A percentile compares a stretch with the other conserved stretches of the same genome.
phyloP scores from a whole-genome alignment of 2,329 filamentous ascomycete genomes.

The Ascochyta rabiei region DNA sequence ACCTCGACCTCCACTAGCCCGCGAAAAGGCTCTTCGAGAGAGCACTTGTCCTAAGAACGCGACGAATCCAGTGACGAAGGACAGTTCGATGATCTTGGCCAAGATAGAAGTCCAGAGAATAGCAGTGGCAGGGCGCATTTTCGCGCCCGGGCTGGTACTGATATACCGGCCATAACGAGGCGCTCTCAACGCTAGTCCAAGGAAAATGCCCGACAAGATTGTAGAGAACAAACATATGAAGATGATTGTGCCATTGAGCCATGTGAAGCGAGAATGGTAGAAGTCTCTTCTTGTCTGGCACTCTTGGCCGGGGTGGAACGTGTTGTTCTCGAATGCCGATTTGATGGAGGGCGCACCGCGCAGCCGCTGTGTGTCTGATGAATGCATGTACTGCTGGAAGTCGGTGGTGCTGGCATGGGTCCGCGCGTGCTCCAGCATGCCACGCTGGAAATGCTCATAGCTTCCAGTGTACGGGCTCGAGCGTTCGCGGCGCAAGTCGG shows the following conservation, averaged over 20 bases:
- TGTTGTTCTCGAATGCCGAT: conserved; percentile 43
- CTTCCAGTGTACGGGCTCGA: conserved; percentile 37
- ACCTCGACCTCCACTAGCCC: conserved; percentile 62
- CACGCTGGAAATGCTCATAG: conserved; percentile 38
- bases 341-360: conserved; percentile 39
- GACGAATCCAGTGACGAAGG: conserved; percentile 79
- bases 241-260: conserved; percentile 55
- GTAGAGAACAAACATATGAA: conserved; percentile 67
- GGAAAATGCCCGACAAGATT: conserved; percentile 68
- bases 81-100: conserved; percentile 78
- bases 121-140: conserved; percentile 66
- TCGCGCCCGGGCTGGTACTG: conserved; percentile 52
- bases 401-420: conserved; percentile 33
- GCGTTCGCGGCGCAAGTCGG: conserved; percentile 42
- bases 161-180: conserved; percentile 68
- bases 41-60: conserved; percentile 76
- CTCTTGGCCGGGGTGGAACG: conserved; percentile 44
- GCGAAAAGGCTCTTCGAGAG: conserved; percentile 68
- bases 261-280: conserved; percentile 50
- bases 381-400: conserved; percentile 39
- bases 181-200: conserved; percentile 65
- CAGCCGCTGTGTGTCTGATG: conserved; percentile 30
- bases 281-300: conserved; percentile 49
- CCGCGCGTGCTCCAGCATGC: conserved; percentile 26
- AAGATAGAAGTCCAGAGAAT: conserved; percentile 70